These are phyloP conservation scores for Carex sylvatica DNA, from an alignment of 202 grass and related monocot genomes.

Conservation along the genomic window DNA sequence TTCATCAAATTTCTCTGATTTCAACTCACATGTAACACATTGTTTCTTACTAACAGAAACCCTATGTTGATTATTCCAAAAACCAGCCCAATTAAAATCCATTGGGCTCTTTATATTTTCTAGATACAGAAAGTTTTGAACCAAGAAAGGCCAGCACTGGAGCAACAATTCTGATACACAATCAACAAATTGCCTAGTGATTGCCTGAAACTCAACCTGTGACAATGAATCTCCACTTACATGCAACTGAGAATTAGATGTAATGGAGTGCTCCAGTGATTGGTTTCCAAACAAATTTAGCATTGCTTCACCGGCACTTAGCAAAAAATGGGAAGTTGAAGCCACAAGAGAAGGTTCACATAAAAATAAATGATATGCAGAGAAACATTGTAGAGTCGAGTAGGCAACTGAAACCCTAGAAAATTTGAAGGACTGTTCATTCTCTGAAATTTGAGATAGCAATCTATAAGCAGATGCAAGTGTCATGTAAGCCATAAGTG, in stretches of 20 bases:
- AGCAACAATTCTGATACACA: slow-evolving; percentile 42
- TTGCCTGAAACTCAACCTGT: slow-evolving; percentile 48
- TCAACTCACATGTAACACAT: slow-evolving; percentile 29
- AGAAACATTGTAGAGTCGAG: slow-evolving; percentile 60
- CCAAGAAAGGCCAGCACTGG: slow-evolving; percentile 64
- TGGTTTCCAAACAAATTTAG: slow-evolving; percentile 44
- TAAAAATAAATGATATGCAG: slow-evolving; percentile 58
- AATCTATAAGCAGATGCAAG: slow-evolving; percentile 76
- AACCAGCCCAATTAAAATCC: slow-evolving; percentile 52
- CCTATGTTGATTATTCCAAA: slow-evolving; percentile 26
- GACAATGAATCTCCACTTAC: slow-evolving; percentile 19
- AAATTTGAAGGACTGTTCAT: slow-evolving; percentile 38
- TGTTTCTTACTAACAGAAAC: slow-evolving; percentile 24
- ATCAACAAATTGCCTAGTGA: slow-evolving; percentile 41
- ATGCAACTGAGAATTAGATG: slow-evolving; percentile 31
- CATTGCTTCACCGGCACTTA: slow-evolving; percentile 55
- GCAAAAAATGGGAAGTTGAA: slow-evolving; percentile 50
- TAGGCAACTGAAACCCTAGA: slow-evolving; percentile 57
- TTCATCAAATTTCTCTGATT: slow-evolving; percentile 6
- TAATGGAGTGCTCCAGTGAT: slow-evolving; percentile 21
- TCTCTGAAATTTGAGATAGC: slow-evolving; percentile 32
- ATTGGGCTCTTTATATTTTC: slow-evolving; percentile 66
- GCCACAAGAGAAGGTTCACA: slow-evolving; percentile 69
- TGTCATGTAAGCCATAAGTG: slow-evolving; percentile 50
- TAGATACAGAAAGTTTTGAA: slow-evolving; percentile 36